Conservation (phyloP, 768 basidiomycete genomes). For the Leccinum subtestaceum region DNA sequence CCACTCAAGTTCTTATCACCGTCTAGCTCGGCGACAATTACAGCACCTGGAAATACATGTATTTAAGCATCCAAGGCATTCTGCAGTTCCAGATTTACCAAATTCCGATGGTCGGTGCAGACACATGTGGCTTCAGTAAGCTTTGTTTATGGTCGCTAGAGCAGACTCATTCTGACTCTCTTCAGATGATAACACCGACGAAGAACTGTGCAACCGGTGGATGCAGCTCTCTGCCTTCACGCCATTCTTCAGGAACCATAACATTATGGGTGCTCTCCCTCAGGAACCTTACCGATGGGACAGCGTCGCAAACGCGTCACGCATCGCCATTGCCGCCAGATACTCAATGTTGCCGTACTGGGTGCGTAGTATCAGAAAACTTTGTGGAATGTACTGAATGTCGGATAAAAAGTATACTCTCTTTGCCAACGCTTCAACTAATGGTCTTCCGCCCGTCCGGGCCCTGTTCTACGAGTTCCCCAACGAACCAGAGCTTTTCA, state of each 20-base stretch:
- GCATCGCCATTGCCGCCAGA: slow-evolving; percentile 68
- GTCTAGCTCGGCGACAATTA: slow-evolving; percentile 71
- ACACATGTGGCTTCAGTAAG: slow-evolving; percentile 45
- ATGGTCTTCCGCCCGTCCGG: slow-evolving; percentile 68
- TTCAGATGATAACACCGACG: slow-evolving; percentile 58
- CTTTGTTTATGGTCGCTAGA: not conserved
- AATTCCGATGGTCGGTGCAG: slow-evolving; percentile 81
- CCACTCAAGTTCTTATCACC: not conserved
- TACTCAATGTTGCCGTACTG: slow-evolving; percentile 78
- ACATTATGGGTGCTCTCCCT: slow-evolving; percentile 56
- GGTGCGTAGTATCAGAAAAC: slow-evolving; percentile 41
- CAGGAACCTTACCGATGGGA: slow-evolving; percentile 85
- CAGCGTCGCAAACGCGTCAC: slow-evolving; percentile 72
- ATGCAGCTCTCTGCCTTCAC: slow-evolving; percentile 83
- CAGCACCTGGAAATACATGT: slow-evolving; percentile 72
- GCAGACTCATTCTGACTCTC: not conserved
- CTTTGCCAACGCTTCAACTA: slow-evolving; percentile 38
- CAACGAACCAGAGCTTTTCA: slow-evolving; percentile 60
- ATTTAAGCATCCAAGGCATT: slow-evolving; percentile 69
- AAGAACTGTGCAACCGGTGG: slow-evolving; percentile 83
- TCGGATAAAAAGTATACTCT: slow-evolving; percentile 46
- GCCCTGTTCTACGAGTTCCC: slow-evolving; percentile 82
- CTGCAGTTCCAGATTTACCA: slow-evolving; percentile 86
- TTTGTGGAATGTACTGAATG: not conserved
- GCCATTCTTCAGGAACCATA: slow-evolving; percentile 84